phyloP scores from a whole-genome alignment of 176 grass and related monocot genomes.

The Aegilops speltoides region DNA sequence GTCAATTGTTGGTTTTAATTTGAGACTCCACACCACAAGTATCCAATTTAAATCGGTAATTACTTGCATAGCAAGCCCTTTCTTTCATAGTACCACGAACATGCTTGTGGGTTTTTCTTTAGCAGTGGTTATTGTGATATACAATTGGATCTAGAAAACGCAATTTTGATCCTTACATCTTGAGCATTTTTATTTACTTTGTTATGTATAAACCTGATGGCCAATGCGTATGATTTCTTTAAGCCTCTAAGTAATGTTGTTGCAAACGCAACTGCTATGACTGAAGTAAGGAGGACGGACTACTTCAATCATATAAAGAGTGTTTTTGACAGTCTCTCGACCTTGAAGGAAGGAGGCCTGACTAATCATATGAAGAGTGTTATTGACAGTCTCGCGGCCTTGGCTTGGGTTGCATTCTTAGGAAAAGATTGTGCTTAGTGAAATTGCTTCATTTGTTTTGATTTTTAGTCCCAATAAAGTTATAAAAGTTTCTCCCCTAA shows the following conservation, averaged over 20 bases:
- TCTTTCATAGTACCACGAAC: no score
- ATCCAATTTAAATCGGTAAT: no score
- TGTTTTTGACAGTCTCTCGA: slow-evolving; percentile 66
- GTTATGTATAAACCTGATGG: slow-evolving; percentile 65
- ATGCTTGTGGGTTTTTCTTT: neutral
- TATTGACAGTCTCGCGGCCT: slow-evolving; percentile 75
- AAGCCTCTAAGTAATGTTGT: slow-evolving; percentile 72
- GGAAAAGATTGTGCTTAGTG: slow-evolving; percentile 81
- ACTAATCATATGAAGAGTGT: slow-evolving; percentile 86
- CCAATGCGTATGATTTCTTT: slow-evolving; percentile 60
- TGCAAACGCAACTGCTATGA: slow-evolving; percentile 58
- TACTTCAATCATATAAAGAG: slow-evolving; percentile 95
- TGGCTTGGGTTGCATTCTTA: slow-evolving; percentile 83
- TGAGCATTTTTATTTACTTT: neutral
- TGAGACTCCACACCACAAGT: no score
- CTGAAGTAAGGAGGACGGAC: slow-evolving; percentile 78
- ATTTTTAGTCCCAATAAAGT: neutral
- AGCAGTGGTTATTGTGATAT: neutral
- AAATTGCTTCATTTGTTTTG: neutral
- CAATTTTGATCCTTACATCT: neutral
- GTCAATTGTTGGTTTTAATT: no score
- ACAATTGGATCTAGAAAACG: slow-evolving; percentile 31
- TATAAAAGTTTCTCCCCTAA: neutral
- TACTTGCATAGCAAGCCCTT: no score
- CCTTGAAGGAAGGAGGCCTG: slow-evolving; percentile 81